A percentile compares a stretch with the other conserved stretches of the same genome.
Evolutionary conservation across 2,329 filamentous ascomycete genomes (phyloP).

Genomic region (Lachnellula suecica): DNA sequence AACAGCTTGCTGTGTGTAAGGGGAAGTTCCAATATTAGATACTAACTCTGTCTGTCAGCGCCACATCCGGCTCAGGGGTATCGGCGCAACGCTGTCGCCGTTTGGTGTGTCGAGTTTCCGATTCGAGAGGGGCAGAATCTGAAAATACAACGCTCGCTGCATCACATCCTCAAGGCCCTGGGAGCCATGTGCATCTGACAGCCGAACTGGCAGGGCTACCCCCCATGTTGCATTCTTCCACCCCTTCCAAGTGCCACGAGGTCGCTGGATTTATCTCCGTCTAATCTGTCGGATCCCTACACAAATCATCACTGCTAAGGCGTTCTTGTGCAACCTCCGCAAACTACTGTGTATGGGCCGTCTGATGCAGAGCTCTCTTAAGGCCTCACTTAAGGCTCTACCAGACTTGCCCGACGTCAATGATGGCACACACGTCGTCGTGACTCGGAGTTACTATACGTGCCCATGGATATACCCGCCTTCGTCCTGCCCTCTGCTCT

Average conservation of each 20-base stretch:
- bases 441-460: background rate
- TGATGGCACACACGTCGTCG: background rate
- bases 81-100: background rate
- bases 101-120: background rate
- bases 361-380: background rate
- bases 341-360: no score
- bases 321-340: background rate
- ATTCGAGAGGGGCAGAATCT: background rate
- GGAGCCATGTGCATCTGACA: conserved; percentile 6
- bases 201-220: background rate
- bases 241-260: conserved; percentile 16
- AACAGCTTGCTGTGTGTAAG: no score
- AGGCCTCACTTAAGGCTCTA: background rate
- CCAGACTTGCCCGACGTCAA: background rate
- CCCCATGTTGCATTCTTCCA: conserved; percentile 6
- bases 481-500: background rate
- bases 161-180: background rate
- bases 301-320: conserved; percentile 5
- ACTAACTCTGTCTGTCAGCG: no score
- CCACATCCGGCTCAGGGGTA: no score
- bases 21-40: no score
- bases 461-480: background rate
- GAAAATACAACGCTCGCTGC: background rate
- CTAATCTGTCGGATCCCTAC: conserved; percentile 4
- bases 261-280: conserved; percentile 7